Evolutionary conservation across 2,329 filamentous ascomycete species (phyloP), one percentile per base, ranked within the genome.

Genomic region (Colletotrichum graminicola): DNA sequence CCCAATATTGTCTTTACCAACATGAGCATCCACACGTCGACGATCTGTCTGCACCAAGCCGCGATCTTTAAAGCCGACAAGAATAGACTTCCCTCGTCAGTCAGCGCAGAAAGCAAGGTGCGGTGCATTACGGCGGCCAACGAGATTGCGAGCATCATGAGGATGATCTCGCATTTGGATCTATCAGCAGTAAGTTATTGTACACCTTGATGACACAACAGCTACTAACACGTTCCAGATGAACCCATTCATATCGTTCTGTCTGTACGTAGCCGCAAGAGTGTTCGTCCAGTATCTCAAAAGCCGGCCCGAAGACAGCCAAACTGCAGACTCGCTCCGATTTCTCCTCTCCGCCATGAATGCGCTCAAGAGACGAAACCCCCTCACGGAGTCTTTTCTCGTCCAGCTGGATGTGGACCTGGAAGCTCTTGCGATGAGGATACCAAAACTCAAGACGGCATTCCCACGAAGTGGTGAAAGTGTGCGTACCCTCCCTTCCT

Each of bases 231-330:
- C 43, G 57, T 59, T 7, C 1, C 72, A 98, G 94, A 94, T 97
- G 89, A 97, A 98, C 75, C 94, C 95, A 0, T 98, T 98, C 79
- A 92, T 97, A 76, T 94, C 94, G 0, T 98, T 98, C 81, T 97
- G 94, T 78, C 88, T 99, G 54, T 98, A 98, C 76, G 95, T 98
- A n/a, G 93, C 95, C 14, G 94, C 95, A 29, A 90, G 96, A 62
- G 95, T 98, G 0, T 98, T 98, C 78, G 92, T 98, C 10, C 95
- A 98, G 79, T 98, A 97, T 77, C 86, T 98, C n/a, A 98, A 97
- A 81, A 96, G 93, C 67, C 88, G 92, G n/a, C 94, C 95, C 0
- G 92, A 95, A 39, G 95, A 98, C 80, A 90, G 87, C 77, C 93
- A 90, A 80, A 93, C 90, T 74, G 90, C 86, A 23, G 92, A 95